Evolutionary conservation across 1,284 basidiomycete species (phyloP).

Genomic region (Cerrena zonata): DNA sequence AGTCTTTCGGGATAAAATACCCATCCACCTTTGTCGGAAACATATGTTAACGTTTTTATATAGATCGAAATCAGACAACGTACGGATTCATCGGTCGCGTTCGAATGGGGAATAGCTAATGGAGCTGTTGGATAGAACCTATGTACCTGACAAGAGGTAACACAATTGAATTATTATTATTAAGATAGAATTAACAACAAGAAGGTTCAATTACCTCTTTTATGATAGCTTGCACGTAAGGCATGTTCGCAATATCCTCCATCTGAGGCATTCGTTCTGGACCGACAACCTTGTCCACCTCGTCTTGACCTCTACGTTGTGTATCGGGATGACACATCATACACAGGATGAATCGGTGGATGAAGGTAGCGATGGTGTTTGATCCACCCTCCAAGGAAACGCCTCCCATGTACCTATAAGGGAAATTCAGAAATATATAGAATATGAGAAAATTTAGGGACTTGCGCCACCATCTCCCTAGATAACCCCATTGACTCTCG

Average conservation of each 20-base stretch:
- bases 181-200: not conserved
- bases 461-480: slow-evolving; percentile 10
- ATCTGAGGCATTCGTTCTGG: slow-evolving; percentile 26
- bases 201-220: slow-evolving; percentile 31
- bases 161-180: not conserved
- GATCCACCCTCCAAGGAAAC: slow-evolving; percentile 7
- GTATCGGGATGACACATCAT: slow-evolving; percentile 27
- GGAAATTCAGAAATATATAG: not conserved
- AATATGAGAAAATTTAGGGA: not conserved
- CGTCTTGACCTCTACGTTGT: slow-evolving; percentile 27
- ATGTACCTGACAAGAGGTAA: slow-evolving; percentile 1
- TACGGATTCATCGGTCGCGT: slow-evolving; percentile 1
- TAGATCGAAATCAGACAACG: too few relatives aligned
- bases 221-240: slow-evolving; percentile 31
- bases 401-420: slow-evolving; percentile 8
- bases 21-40: slow-evolving; percentile 1
- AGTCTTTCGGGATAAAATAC: slow-evolving; percentile 2
- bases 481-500: slow-evolving; percentile 4
- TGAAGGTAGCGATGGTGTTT: slow-evolving; percentile 7
- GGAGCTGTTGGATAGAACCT: slow-evolving; percentile 1
- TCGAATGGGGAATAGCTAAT: not conserved
- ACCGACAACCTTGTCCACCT: slow-evolving; percentile 35
- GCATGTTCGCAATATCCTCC: slow-evolving; percentile 28
- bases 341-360: slow-evolving; percentile 24
- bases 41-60: not conserved